Conservation (phyloP, 306 rosid species). For the Adenanthera pavonina region DNA sequence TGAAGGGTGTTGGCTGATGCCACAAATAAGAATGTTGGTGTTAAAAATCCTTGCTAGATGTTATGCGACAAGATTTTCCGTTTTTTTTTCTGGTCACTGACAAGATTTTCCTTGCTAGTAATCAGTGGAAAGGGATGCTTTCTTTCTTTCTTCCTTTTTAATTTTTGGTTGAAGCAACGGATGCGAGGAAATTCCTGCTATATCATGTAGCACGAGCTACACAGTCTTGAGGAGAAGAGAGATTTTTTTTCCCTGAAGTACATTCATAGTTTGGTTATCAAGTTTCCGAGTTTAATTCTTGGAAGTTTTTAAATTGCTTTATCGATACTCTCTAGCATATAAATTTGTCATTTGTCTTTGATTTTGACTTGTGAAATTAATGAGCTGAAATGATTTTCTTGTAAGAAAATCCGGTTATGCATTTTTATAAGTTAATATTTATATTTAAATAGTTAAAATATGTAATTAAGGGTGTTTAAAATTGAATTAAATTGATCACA, state of each 20-base stretch:
- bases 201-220: not conserved
- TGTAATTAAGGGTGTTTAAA: too few species aligned
- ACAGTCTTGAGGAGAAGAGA: too few species aligned
- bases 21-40: not conserved
- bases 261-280: not conserved
- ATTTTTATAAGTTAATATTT: not conserved
- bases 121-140: not conserved
- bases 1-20: not conserved
- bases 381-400: not conserved
- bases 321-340: not conserved
- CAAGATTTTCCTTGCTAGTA: not conserved
- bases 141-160: not conserved
- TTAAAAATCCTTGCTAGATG: not conserved
- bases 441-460: not conserved
- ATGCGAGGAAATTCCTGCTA: not conserved
- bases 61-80: not conserved
- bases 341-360: not conserved
- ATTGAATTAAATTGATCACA: too few species aligned
- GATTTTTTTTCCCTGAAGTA: too few species aligned
- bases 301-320: not conserved
- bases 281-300: not conserved
- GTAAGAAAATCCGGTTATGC: not conserved
- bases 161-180: not conserved
- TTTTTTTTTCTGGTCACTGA: not conserved
- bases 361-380: not conserved